These are phyloP conservation scores for Yamadazyma kanchanaburiensis DNA, from an alignment of 1,139 yeast genomes.

Conservation along the genomic window DNA sequence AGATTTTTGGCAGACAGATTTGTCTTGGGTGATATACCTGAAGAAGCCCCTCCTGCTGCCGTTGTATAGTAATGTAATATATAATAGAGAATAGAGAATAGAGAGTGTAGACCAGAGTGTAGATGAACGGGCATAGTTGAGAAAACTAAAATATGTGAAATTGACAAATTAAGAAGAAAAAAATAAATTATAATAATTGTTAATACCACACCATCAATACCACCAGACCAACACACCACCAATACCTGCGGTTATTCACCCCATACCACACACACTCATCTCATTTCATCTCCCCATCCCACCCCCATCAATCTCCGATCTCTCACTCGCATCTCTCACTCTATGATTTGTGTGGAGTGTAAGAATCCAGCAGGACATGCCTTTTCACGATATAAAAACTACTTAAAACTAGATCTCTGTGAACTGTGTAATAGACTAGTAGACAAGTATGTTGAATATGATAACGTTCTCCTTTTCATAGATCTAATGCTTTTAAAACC, in stretches of 20 bases:
- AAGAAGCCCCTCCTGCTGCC: slow-evolving; percentile 64
- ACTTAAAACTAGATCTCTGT: slow-evolving; percentile 80
- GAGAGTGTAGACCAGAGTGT: no score
- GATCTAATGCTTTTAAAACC: slow-evolving; percentile 82
- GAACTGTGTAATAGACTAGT: slow-evolving; percentile 68
- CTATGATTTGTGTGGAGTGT: slow-evolving; percentile 91
- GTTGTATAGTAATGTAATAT: slow-evolving; percentile 14
- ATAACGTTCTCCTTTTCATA: slow-evolving; percentile 75
- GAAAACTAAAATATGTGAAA: no score
- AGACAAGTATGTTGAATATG: slow-evolving; percentile 91
- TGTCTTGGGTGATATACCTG: slow-evolving; percentile 71
- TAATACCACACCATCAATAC: no score
- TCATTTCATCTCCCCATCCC: neutral
- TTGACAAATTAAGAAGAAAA: no score
- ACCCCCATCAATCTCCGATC: no score
- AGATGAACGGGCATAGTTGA: no score
- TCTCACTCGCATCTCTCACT: no score
- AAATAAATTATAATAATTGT: no score
- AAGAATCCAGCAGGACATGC: slow-evolving; percentile 55
- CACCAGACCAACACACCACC: no score
- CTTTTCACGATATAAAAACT: slow-evolving; percentile 71
- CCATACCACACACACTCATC: no score
- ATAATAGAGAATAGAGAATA: no score
- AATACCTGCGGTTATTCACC: no score
- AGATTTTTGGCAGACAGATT: slow-evolving; percentile 55